Conservation (phyloP, 2,329 filamentous ascomycete genomes). For the Lasiodiplodia sp. region DNA sequence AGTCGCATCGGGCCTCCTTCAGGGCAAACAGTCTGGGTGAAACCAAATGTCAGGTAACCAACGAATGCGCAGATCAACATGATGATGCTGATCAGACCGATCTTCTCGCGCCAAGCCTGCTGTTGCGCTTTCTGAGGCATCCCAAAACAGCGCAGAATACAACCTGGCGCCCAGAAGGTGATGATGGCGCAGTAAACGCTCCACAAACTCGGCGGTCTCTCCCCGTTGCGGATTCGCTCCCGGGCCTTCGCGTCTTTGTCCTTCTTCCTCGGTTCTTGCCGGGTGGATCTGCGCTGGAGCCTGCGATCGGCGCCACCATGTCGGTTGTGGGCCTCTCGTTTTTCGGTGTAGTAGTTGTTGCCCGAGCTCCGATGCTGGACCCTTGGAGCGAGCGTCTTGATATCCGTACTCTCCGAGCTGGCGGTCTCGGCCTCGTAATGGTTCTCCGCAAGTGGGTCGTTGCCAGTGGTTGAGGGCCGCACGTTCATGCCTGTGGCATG, state of each 20-base stretch:
- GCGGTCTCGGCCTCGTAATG: constrained; percentile 60
- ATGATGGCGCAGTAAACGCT: constrained; percentile 93
- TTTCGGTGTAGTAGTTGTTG: constrained; percentile 46
- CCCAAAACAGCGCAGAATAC: constrained; percentile 83
- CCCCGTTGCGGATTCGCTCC: constrained; percentile 67
- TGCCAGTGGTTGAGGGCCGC: constrained; percentile 88
- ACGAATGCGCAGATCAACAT: constrained; percentile 85
- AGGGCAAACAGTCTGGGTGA: constrained; percentile 87
- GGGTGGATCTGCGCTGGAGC: constrained; percentile 69
- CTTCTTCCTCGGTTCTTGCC: constrained; percentile 64
- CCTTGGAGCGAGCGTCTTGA: constrained; percentile 57
- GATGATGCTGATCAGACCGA: constrained; percentile 95
- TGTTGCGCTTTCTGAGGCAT: constrained; percentile 86
- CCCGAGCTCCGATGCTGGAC: constrained; percentile 44
- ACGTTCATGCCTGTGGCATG: constrained; percentile 94
- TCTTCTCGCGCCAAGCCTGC: constrained; percentile 96
- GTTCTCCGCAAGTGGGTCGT: constrained; percentile 86
- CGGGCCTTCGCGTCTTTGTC: constrained; percentile 67
- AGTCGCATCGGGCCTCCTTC: constrained; percentile 71
- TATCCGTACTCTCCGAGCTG: constrained; percentile 69
- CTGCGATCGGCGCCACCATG: constrained; percentile 38
- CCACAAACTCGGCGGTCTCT: constrained; percentile 87
- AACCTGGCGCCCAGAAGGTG: constrained; percentile 93
- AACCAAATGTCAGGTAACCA: constrained; percentile 95
- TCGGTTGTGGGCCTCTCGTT: constrained; percentile 46